Evolutionary conservation across 345 rosid genomes (phyloP).

Genomic region (Eucalyptus cloeziana): DNA sequence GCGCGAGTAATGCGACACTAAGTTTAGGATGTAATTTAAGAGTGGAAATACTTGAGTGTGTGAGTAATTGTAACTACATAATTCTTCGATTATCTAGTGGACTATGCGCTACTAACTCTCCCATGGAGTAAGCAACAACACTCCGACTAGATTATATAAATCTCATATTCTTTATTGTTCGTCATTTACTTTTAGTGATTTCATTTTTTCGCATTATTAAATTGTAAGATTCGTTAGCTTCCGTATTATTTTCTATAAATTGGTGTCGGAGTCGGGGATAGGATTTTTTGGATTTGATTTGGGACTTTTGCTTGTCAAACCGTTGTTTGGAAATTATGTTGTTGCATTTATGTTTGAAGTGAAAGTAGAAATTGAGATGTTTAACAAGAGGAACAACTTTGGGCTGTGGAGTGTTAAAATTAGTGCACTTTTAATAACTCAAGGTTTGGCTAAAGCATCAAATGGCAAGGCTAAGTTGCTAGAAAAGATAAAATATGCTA

Average conservation of each 20-base stretch:
- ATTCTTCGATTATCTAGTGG: not conserved
- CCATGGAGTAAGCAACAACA: not conserved
- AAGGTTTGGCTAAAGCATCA: not conserved
- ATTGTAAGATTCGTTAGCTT: not conserved
- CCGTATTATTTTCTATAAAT: not conserved
- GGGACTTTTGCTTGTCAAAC: not conserved
- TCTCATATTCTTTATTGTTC: not conserved
- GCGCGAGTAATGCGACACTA: not conserved
- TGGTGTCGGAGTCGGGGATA: not conserved
- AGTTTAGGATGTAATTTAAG: not conserved
- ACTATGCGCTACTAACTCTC: not conserved
- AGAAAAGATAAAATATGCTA: not conserved
- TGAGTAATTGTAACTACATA: not conserved
- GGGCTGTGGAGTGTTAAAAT: not conserved
- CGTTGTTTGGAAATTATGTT: not conserved
- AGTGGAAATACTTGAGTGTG: not conserved
- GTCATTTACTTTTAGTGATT: not conserved
- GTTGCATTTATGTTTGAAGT: not conserved
- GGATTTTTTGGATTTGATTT: not conserved
- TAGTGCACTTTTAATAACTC: not conserved
- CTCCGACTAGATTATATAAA: not conserved
- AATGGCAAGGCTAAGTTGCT: not conserved
- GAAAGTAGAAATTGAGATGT: not conserved
- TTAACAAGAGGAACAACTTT: not conserved
- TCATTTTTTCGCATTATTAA: not conserved